phyloP scores from a whole-genome alignment of 2,329 filamentous ascomycete species.

The Fusarium fracticaudum region DNA sequence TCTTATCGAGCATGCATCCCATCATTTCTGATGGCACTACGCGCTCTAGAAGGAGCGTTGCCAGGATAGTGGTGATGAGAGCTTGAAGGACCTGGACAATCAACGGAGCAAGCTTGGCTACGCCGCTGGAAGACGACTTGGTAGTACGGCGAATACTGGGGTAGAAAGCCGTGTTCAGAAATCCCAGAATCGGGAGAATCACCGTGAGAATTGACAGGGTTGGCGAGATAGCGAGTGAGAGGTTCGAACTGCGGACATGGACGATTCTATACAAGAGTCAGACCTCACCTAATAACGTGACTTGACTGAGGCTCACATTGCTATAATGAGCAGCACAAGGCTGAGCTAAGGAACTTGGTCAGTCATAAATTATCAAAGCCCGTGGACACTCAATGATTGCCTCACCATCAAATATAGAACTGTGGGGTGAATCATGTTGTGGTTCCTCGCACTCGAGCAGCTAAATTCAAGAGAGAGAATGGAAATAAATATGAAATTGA shows the following conservation, averaged over 20 bases:
- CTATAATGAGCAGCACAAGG: constrained; percentile 45
- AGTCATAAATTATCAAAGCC: background rate
- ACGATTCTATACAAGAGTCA: constrained; percentile 47
- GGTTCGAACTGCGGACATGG: constrained; percentile 50
- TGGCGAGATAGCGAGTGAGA: constrained; percentile 54
- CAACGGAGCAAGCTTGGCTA: constrained; percentile 44
- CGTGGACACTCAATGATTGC: background rate
- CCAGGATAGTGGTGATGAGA: constrained; percentile 55
- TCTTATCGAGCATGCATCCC: constrained; percentile 64
- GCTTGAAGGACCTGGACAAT: constrained; percentile 55
- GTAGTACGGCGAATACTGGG: constrained; percentile 45
- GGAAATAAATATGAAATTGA: background rate
- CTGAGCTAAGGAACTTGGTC: constrained; percentile 35
- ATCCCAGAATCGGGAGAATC: constrained; percentile 53
- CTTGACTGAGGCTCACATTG: constrained; percentile 39
- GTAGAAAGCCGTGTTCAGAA: constrained; percentile 50
- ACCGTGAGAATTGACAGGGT: constrained; percentile 50
- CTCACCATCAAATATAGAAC: constrained; percentile 47
- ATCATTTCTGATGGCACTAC: constrained; percentile 46
- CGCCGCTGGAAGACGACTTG: constrained; percentile 27
- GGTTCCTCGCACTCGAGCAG: no score
- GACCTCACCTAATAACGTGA: background rate
- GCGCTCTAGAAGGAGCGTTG: constrained; percentile 54
- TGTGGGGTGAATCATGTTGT: constrained; percentile 43
- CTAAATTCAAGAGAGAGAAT: no score